Conservation (phyloP, 805 yeast species). For the Zygoascus ofunaensis region DNA sequence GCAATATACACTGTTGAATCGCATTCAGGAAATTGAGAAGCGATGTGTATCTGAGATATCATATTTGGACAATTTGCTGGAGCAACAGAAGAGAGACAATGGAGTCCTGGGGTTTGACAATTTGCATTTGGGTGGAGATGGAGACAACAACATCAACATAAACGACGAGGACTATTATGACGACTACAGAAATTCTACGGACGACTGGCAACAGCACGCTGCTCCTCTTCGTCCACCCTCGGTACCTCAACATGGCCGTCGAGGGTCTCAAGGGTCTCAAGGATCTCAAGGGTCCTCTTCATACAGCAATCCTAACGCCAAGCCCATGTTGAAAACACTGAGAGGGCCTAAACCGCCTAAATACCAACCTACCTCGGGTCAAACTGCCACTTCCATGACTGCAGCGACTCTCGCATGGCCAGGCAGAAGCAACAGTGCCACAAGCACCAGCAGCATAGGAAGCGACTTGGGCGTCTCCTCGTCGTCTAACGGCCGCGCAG, state of each 20-base stretch:
- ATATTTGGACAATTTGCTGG: background rate
- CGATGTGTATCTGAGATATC: background rate
- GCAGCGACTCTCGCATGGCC: slow-evolving; percentile 23
- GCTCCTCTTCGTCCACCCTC: too few species aligned
- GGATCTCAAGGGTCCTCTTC: background rate
- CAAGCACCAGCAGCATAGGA: slow-evolving; percentile 4
- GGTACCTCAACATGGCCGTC: background rate
- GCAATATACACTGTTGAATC: slow-evolving; percentile 1
- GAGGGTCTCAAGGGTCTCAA: background rate
- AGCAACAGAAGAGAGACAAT: background rate
- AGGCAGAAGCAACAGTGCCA: slow-evolving; percentile 4
- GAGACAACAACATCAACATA: background rate
- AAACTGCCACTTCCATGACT: slow-evolving; percentile 6
- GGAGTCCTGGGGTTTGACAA: too few species aligned
- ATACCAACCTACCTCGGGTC: slow-evolving; percentile 1
- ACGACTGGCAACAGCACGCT: too few species aligned
- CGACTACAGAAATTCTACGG: background rate
- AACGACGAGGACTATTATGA: background rate
- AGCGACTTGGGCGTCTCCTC: slow-evolving; percentile 4
- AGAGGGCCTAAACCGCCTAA: slow-evolving; percentile 16
- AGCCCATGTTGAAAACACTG: slow-evolving; percentile 18
- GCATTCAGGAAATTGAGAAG: slow-evolving; percentile 1
- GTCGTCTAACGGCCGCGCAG: background rate
- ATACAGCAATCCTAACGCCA: background rate
- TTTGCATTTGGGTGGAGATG: background rate